Conservation (phyloP, 148 eudicot species). For the Selenicereus undatus region DNA sequence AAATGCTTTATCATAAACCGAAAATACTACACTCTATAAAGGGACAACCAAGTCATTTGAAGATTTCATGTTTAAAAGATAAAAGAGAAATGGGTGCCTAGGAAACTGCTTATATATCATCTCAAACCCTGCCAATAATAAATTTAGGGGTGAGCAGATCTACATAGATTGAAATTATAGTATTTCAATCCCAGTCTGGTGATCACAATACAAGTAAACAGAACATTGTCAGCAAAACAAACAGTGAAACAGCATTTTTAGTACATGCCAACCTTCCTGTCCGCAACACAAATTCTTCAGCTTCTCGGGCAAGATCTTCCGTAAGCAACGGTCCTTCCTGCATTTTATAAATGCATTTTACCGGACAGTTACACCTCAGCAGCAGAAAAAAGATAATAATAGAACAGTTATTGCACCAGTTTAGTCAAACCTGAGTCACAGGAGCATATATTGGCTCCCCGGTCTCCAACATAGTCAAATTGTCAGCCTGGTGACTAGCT, state of each 20-base stretch:
- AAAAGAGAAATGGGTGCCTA: no score
- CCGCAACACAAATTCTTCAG: slow-evolving; percentile 86
- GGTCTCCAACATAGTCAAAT: slow-evolving; percentile 76
- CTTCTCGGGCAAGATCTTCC: slow-evolving; percentile 87
- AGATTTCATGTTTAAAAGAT: no score
- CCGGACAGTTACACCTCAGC: slow-evolving; percentile 1
- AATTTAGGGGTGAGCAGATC: background rate
- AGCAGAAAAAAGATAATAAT: slow-evolving; percentile 8
- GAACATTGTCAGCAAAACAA: background rate
- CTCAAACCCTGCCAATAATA: no score
- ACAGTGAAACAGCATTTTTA: background rate
- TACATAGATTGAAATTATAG: background rate
- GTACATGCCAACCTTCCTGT: slow-evolving; percentile 75
- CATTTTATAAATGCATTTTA: slow-evolving; percentile 7
- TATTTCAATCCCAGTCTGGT: background rate
- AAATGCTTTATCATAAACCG: no score
- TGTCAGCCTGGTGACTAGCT: slow-evolving; percentile 47
- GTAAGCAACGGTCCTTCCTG: slow-evolving; percentile 94
- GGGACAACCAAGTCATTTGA: no score
- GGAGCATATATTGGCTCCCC: slow-evolving; percentile 88
- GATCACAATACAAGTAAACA: background rate
- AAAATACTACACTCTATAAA: no score
- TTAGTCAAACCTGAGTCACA: slow-evolving; percentile 63
- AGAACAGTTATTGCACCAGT: slow-evolving; percentile 10
- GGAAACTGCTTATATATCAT: no score